These are phyloP conservation scores for Boletus reticulatus DNA, from an alignment of 768 basidiomycete genomes.

Conservation along the genomic window DNA sequence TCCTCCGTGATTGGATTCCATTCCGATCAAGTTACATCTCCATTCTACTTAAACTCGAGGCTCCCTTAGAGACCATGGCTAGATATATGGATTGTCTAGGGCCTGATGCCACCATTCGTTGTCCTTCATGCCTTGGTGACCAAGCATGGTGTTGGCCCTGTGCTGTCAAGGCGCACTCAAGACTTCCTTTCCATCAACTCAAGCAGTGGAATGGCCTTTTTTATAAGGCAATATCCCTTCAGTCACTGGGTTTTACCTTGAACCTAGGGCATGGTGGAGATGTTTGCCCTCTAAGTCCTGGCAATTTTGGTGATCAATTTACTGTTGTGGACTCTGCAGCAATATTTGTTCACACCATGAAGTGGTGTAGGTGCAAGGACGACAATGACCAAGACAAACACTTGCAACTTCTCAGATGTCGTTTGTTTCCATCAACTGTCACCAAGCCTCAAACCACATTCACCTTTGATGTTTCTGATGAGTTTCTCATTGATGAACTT, in stretches of 20 bases:
- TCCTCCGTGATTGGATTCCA: too few species aligned
- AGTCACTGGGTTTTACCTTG: not conserved
- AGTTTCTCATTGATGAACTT: constrained; percentile 17
- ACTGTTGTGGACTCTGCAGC: not conserved
- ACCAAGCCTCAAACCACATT: constrained; percentile 15
- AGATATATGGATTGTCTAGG: too few species aligned
- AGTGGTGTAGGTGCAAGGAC: not conserved
- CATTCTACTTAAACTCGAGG: too few species aligned
- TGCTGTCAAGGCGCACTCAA: too few species aligned
- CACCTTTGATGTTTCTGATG: constrained; percentile 21
- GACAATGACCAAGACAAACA: not conserved
- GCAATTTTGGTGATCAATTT: not conserved
- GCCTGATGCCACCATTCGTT: too few species aligned
- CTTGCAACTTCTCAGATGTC: constrained; percentile 11
- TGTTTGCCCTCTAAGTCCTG: too few species aligned
- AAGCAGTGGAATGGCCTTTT: too few species aligned
- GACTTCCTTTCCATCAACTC: too few species aligned
- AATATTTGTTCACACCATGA: not conserved
- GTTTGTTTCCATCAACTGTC: constrained; percentile 14
- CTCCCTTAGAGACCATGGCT: too few species aligned
- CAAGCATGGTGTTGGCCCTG: not conserved
- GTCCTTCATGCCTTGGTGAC: not conserved
- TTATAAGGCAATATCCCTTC: not conserved
- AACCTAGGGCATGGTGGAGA: too few species aligned
- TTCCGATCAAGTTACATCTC: too few species aligned